Conservation (phyloP, 2,329 filamentous ascomycete genomes). For the Diaporthe velutina region DNA sequence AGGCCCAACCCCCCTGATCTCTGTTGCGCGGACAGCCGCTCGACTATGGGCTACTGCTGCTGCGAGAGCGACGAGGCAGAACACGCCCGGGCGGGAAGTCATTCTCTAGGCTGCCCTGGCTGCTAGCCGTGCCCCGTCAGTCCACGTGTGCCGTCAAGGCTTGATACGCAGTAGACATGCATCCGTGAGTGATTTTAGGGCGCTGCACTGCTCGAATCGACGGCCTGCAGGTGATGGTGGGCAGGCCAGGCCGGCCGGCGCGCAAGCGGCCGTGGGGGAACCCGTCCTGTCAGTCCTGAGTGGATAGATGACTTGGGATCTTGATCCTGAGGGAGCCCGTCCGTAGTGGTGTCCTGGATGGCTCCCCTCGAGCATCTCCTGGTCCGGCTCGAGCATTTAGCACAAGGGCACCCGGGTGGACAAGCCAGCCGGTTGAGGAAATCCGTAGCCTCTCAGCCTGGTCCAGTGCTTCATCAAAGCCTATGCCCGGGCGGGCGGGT, state of each 20-base stretch:
- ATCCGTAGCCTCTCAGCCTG: background rate
- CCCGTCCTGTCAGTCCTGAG: constrained; percentile 1
- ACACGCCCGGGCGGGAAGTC: background rate
- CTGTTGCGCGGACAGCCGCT: background rate
- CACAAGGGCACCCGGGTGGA: background rate
- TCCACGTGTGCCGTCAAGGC: constrained; percentile 10
- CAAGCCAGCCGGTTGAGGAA: background rate
- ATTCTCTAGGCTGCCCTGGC: background rate
- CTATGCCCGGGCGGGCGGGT: background rate
- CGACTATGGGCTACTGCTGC: background rate
- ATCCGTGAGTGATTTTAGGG: constrained; percentile 25
- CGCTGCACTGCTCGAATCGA: constrained; percentile 24
- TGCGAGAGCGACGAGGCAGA: constrained; percentile 10
- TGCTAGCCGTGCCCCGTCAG: constrained; percentile 17
- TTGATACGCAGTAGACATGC: constrained; percentile 6
- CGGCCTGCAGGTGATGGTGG: constrained; percentile 29
- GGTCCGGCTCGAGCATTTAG: background rate
- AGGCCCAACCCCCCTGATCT: background rate
- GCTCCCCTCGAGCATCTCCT: background rate
- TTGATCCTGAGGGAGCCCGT: constrained; percentile 22
- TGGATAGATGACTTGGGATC: constrained; percentile 7
- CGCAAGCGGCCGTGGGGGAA: constrained; percentile 21
- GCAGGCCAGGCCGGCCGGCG: constrained; percentile 28
- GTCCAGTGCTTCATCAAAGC: constrained; percentile 7
- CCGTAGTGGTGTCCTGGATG: constrained; percentile 2